Conservation (phyloP, 352 stramenopile species). For the Pythium biforme region DNA sequence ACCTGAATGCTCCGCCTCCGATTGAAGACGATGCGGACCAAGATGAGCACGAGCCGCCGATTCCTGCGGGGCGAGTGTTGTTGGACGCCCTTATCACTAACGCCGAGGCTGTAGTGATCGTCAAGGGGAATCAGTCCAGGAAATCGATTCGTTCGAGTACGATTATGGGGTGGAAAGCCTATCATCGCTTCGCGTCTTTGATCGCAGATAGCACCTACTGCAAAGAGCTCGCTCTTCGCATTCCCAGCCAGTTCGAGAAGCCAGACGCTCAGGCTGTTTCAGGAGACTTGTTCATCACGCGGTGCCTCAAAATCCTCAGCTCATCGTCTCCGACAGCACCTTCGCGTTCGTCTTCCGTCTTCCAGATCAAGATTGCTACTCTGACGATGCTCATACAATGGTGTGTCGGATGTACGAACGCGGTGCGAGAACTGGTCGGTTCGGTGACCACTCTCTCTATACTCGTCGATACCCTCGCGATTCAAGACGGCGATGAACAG, state of each 20-base stretch:
- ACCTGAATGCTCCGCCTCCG: slow-evolving; percentile 50
- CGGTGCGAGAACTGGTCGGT: slow-evolving; percentile 53
- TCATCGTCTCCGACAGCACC: slow-evolving; percentile 4
- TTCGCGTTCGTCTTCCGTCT: slow-evolving; percentile 29
- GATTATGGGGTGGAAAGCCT: slow-evolving; percentile 63
- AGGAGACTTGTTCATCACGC: slow-evolving; percentile 60
- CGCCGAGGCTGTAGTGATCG: slow-evolving; percentile 35
- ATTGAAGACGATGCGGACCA: slow-evolving; percentile 21
- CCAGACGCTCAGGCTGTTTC: slow-evolving; percentile 46
- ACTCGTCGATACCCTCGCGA: slow-evolving; percentile 33
- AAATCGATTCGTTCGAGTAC: slow-evolving; percentile 11
- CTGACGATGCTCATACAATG: slow-evolving; percentile 57
- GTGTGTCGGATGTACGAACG: slow-evolving; percentile 56
- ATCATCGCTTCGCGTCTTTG: slow-evolving; percentile 51
- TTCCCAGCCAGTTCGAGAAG: slow-evolving; percentile 49
- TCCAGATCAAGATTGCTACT: slow-evolving; percentile 53
- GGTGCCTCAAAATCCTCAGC: slow-evolving; percentile 47
- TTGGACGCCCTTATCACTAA: slow-evolving; percentile 54
- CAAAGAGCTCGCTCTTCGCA: slow-evolving; percentile 66
- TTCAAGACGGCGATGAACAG: not conserved
- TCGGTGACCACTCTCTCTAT: slow-evolving; percentile 61
- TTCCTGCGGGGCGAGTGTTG: slow-evolving; percentile 46
- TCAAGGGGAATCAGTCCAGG: slow-evolving; percentile 16
- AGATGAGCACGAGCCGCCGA: not conserved
- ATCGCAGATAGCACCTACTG: slow-evolving; percentile 55